Evolutionary conservation across 2,329 filamentous ascomycete genomes (phyloP), one percentile per base, ranked within the genome.

Genomic region (Colletotrichum orchidophilum): DNA sequence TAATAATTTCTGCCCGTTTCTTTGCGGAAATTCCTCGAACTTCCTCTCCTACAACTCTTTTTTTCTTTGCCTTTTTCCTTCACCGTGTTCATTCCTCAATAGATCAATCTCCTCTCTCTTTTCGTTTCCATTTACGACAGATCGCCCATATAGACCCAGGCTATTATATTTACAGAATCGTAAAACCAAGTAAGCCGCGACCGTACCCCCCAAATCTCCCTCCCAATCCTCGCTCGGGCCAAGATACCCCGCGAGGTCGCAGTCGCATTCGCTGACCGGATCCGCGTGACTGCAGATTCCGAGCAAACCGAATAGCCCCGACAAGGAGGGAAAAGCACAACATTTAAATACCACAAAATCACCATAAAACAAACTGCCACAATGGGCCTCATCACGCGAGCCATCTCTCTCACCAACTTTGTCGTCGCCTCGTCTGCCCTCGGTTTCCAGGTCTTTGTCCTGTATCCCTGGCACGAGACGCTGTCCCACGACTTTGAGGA

Each of bases 391-490:
- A 76, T 84, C 75, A 85, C 84, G 13, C 82, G 84, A 60, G 75
- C 80, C 61, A 82, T 92, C 73, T 91, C 89, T 12, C 74, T 91
- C 72, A 90, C 88, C 72, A 92, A 93, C 82, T 93, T 93, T 77
- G 77, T 87, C 73, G 88, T 93, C 71, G 91, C 90, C 63, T 86
- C 86, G 33, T 91, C 90, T 4, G 91, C 91, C 0, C 84, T 93
- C 39, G 84, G 83, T 42, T 93, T 93, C 79, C 91, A 93, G 80
- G 89, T 92, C 60, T 90, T 89, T 75, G 91, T 93, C 49, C 83
- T 93, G 12, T 93, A 93, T 79, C 91, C 91, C 1, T 93, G 91
- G 91, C 91, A 93, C 79, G 86, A 91, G 75, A 83, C 91, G 76
- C 82, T 93, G 7, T 88, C 92, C 73, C 84, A 87, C 24, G 87